Conservation (phyloP, 306 rosid species). For the Corylus avellana region DNA sequence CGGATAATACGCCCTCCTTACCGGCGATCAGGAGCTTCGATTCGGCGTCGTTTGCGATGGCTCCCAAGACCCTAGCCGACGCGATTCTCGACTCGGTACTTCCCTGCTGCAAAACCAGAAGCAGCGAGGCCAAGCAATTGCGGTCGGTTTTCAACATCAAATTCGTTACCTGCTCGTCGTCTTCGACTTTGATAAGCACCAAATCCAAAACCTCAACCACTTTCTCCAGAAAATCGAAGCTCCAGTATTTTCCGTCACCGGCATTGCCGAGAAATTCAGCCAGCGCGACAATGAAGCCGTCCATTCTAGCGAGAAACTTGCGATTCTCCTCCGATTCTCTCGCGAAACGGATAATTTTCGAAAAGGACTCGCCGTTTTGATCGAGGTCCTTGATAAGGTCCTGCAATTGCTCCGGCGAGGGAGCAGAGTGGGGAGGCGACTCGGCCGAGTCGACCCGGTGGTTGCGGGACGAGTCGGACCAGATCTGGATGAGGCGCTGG, state of each 20-base stretch:
- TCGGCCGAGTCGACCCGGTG: conserved; percentile 45
- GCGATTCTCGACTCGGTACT: conserved; percentile 46
- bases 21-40: conserved; percentile 65
- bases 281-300: conserved; percentile 47
- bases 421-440: conserved; percentile 10
- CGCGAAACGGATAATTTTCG: conserved; percentile 49
- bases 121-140: conserved; percentile 50
- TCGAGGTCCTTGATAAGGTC: conserved; percentile 34
- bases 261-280: conserved; percentile 61
- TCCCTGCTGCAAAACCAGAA: conserved; percentile 53
- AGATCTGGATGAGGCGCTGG: conserved; percentile 88
- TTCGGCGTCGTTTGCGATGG: conserved; percentile 52
- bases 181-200: conserved; percentile 42
- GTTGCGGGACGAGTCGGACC: conserved; percentile 65
- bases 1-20: conserved; percentile 53
- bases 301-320: conserved; percentile 47
- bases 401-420: conserved; percentile 41
- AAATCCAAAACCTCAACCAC: conserved; percentile 48
- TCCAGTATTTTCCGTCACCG: conserved; percentile 28
- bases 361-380: conserved; percentile 32
- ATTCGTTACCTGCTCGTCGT: conserved; percentile 32
- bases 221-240: conserved; percentile 42
- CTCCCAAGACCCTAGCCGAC: conserved; percentile 53
- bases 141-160: conserved; percentile 41
- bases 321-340: conserved; percentile 61